A percentile compares a stretch with the other conserved stretches of the same genome.
Evolutionary conservation across 2,329 filamentous ascomycete species (phyloP).

Genomic region (Colletotrichum euphorbiae): DNA sequence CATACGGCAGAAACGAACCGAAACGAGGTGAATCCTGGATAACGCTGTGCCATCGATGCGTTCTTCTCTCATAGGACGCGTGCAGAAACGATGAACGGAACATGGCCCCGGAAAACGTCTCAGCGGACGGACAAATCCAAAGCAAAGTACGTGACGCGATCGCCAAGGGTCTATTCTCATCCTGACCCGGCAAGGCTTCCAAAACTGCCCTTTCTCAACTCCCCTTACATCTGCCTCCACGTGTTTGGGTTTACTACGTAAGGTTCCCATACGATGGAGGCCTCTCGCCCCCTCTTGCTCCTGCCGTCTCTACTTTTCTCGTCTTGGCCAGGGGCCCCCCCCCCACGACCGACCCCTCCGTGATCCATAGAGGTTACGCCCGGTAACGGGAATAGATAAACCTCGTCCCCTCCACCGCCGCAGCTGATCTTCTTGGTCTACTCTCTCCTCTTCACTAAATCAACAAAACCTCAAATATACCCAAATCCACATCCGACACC

Average conservation of each 20-base stretch:
- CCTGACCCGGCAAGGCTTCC: background rate
- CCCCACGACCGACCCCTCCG: too few species aligned
- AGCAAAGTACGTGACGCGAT: slow-evolving; percentile 22
- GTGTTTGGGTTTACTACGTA: slow-evolving; percentile 29
- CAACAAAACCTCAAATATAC: background rate
- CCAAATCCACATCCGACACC: background rate
- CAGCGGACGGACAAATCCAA: background rate
- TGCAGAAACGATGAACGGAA: too few species aligned
- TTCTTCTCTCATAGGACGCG: background rate
- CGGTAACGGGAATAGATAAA: slow-evolving; percentile 5
- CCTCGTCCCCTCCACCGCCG: slow-evolving; percentile 1
- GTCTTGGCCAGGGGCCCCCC: background rate
- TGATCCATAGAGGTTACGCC: slow-evolving; percentile 6
- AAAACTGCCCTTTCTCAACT: slow-evolving; percentile 30
- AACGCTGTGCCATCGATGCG: background rate
- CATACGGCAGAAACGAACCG: slow-evolving; percentile 26
- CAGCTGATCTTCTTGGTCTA: background rate
- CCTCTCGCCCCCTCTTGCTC: slow-evolving; percentile 30
- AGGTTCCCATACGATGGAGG: slow-evolving; percentile 21
- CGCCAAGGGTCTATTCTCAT: slow-evolving; percentile 14
- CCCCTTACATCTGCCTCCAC: slow-evolving; percentile 28
- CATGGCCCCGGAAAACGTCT: too few species aligned
- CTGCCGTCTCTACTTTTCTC: background rate
- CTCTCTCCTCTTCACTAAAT: background rate
- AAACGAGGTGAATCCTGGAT: slow-evolving; percentile 14